Conservation (phyloP, 129 eudicot species). For the Chrysanthemum lavandulifolium region DNA sequence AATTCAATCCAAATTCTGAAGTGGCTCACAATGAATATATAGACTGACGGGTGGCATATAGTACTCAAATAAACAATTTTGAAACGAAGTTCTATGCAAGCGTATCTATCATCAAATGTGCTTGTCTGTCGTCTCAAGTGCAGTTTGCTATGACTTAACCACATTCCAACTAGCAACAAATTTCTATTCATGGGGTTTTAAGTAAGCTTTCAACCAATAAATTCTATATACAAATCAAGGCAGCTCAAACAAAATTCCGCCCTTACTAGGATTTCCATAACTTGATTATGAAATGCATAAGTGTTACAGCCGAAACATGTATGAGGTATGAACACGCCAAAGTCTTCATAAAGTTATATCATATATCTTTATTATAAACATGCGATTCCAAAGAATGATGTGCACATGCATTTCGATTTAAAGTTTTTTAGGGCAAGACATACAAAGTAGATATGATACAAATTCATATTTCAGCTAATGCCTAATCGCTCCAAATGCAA, state of each 20-base stretch:
- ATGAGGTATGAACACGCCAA: too few species aligned
- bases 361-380: neutral
- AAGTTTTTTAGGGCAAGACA: conserved; percentile 5
- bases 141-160: neutral
- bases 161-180: neutral
- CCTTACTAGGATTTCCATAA: too few species aligned
- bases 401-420: neutral
- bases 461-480: neutral
- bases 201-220: neutral
- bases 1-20: neutral
- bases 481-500: neutral
- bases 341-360: too few species aligned
- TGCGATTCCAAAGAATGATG: neutral
- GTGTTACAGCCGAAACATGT: too few species aligned
- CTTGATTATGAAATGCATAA: too few species aligned
- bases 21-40: neutral
- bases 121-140: neutral
- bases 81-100: neutral
- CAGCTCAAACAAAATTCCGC: too few species aligned
- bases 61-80: neutral
- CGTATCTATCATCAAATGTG: neutral
- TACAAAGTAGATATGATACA: neutral
- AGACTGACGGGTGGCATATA: neutral
- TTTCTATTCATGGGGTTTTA: neutral
- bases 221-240: neutral